A percentile compares a stretch with the other conserved stretches of the same genome.
Conservation (phyloP, 2,329 filamentous ascomycete genomes). For the Fusarium tjaetaba region DNA sequence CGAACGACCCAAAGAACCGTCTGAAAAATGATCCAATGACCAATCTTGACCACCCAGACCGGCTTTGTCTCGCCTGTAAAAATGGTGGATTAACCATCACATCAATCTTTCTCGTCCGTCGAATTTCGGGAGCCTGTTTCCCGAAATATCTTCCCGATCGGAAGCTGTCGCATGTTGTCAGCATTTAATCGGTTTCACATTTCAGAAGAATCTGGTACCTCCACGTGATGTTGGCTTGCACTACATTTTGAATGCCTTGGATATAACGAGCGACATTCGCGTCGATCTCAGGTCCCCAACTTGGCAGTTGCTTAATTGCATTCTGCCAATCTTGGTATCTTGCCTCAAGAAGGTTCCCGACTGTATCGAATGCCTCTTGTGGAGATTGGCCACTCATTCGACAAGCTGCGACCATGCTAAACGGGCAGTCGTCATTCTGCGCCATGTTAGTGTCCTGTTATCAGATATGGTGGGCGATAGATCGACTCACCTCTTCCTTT, state of each 20-base stretch:
- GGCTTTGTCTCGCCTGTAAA: not conserved
- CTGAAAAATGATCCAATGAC: not conserved
- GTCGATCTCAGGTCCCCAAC: conserved; percentile 3
- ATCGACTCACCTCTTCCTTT: conserved; percentile 5
- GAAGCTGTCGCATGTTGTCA: conserved; percentile 9
- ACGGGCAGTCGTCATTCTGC: conserved; percentile 12
- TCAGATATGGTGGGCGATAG: too few relatives aligned
- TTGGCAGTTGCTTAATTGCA: not conserved
- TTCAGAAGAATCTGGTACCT: not conserved
- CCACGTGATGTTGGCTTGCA: conserved; percentile 23
- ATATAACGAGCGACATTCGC: conserved; percentile 1
- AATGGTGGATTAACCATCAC: conserved; percentile 10
- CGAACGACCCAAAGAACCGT: not conserved
- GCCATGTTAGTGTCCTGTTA: not conserved
- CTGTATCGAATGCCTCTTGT: conserved; percentile 8
- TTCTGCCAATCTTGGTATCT: not conserved
- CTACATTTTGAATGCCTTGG: conserved; percentile 12
- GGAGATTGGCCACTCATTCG: conserved; percentile 10
- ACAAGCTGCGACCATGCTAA: conserved; percentile 18
- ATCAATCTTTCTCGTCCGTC: conserved; percentile 2
- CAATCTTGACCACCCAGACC: not conserved
- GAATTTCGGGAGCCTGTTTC: conserved; percentile 10
- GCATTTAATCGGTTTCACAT: too few relatives aligned
- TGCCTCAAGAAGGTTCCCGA: not conserved
- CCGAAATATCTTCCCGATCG: conserved; percentile 22